These are phyloP conservation scores for Boletus tomentosulus DNA, from an alignment of 768 basidiomycete species.

Conservation along the genomic window DNA sequence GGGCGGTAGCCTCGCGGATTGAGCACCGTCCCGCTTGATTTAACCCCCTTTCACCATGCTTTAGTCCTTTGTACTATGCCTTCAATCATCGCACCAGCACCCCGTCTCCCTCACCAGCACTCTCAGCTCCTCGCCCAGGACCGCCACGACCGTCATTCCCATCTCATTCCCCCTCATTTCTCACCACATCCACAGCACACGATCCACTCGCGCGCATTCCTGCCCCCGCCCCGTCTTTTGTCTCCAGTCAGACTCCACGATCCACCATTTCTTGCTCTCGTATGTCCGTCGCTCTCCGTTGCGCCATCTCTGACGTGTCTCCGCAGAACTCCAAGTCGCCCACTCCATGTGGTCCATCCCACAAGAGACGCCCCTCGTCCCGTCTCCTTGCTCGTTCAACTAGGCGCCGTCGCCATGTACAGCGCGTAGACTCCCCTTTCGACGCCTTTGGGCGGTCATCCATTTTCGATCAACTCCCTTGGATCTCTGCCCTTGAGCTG, in stretches of 20 bases:
- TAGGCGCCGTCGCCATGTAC: conserved; percentile 40
- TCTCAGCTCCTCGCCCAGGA: conserved; percentile 9
- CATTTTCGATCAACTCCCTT: conserved; percentile 61
- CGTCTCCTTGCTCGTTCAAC: conserved; percentile 35
- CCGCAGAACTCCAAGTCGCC: conserved; percentile 38
- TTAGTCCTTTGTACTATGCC: conserved; percentile 38
- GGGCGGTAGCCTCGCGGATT: conserved; percentile 21
- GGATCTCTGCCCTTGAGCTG: conserved; percentile 58
- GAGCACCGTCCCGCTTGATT: conserved; percentile 9
- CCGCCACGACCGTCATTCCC: conserved; percentile 6
- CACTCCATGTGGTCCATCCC: conserved; percentile 34
- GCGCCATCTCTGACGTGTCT: conserved; percentile 6
- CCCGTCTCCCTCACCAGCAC: conserved; percentile 29
- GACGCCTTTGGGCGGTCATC: conserved; percentile 32
- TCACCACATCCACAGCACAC: conserved; percentile 19
- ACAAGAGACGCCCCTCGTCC: conserved; percentile 36
- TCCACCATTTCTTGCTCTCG: conserved; percentile 17
- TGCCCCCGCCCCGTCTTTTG: conserved; percentile 33
- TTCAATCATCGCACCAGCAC: conserved; percentile 41
- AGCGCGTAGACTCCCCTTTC: conserved; percentile 39
- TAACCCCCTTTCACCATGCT: conserved; percentile 25
- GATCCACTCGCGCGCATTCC: conserved; percentile 14
- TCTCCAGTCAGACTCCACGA: conserved; percentile 38
- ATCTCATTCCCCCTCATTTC: conserved; percentile 1
- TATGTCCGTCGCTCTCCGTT: conserved; percentile 7